Percentiles rank a stretch among this genome's conserved stretches.
Conservation (phyloP, 441 rosid species). For the Erodium chrysanthum region DNA sequence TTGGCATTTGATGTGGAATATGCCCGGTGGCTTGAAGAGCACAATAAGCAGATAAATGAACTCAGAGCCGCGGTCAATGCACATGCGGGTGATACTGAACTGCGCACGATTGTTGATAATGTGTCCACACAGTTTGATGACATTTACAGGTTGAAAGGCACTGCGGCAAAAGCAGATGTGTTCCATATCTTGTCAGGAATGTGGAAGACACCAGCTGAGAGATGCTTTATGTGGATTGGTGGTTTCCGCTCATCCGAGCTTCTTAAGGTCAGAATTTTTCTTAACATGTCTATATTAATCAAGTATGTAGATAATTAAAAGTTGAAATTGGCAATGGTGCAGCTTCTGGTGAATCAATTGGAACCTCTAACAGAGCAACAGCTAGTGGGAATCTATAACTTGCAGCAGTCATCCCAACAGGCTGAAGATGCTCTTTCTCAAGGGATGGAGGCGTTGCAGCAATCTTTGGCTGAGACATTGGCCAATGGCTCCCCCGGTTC, state of each 20-base stretch:
- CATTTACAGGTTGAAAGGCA: conserved; percentile 61
- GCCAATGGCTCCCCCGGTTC: conserved; percentile 48
- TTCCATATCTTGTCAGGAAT: conserved; percentile 86
- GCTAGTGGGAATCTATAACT: conserved; percentile 40
- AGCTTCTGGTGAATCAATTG: conserved; percentile 67
- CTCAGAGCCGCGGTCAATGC: conserved; percentile 76
- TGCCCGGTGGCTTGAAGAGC: conserved; percentile 81
- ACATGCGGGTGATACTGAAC: conserved; percentile 77
- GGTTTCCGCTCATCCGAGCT: conserved; percentile 86
- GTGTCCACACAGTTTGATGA: conserved; percentile 56
- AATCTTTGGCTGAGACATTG: conserved; percentile 70
- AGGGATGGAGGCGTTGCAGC: conserved; percentile 82
- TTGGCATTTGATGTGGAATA: conserved; percentile 78
- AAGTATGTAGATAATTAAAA: too few relatives aligned
- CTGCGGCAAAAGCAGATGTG: conserved; percentile 80
- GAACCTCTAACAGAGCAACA: conserved; percentile 86
- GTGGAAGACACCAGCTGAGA: conserved; percentile 96
- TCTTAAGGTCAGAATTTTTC: conserved; percentile 43
- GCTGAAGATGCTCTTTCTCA: conserved; percentile 84
- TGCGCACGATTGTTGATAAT: conserved; percentile 55
- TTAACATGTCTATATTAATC: background rate
- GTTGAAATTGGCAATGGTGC: conserved; percentile 7
- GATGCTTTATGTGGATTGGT: conserved; percentile 89
- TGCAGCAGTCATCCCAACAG: conserved; percentile 79
- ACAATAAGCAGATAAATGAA: conserved; percentile 55